Conservation (phyloP, 2,329 filamentous ascomycete genomes). For the Hypoxylon sp. region DNA sequence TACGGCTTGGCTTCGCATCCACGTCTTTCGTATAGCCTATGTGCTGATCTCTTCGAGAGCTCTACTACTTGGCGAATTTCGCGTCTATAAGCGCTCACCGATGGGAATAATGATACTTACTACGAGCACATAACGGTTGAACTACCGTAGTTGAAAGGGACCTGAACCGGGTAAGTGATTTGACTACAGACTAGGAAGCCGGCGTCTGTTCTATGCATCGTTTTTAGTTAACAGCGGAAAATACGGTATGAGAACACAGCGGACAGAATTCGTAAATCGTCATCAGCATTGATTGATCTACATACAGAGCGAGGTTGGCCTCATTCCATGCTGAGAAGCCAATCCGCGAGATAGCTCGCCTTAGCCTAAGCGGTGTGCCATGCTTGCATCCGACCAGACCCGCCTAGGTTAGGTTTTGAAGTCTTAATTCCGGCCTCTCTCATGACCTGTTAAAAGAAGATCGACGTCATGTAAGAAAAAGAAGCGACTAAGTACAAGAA, state of each 20-base stretch:
- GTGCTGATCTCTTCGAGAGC: neutral
- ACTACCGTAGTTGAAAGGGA: neutral
- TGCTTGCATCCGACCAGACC: conserved; percentile 14
- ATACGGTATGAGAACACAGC: neutral
- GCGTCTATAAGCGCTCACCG: neutral
- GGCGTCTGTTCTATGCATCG: neutral
- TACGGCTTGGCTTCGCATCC: conserved; percentile 7
- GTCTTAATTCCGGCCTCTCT: conserved; percentile 11
- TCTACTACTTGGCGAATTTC: neutral
- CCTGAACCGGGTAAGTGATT: neutral
- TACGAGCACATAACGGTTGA: neutral
- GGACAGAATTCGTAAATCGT: conserved; percentile 36
- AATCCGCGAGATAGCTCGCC: conserved; percentile 9
- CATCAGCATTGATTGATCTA: conserved; percentile 37
- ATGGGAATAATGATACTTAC: neutral
- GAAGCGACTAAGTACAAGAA: conserved; percentile 50
- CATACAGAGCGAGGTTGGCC: conserved; percentile 31
- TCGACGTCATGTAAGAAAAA: conserved; percentile 43
- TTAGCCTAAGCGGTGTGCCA: neutral
- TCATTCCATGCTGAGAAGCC: conserved; percentile 16
- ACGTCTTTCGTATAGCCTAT: neutral
- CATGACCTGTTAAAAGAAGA: conserved; percentile 33
- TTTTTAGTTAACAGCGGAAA: neutral
- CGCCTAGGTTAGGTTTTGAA: conserved; percentile 7
- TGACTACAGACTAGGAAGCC: neutral